phyloP scores from a whole-genome alignment of 2,329 filamentous ascomycete genomes.

The Fusarium fracticaudum region DNA sequence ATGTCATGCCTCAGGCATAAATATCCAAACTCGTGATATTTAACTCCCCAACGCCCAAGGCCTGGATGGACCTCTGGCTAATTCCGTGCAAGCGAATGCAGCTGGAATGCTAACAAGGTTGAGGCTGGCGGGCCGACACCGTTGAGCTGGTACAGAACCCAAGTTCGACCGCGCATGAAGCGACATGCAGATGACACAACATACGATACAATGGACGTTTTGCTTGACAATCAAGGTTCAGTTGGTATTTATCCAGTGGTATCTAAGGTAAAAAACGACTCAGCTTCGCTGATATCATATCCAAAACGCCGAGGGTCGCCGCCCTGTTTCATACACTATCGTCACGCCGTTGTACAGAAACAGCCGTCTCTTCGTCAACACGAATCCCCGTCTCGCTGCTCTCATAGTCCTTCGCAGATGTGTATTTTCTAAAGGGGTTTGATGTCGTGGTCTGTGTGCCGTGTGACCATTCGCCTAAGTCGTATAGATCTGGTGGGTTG shows the following conservation, averaged over 20 bases:
- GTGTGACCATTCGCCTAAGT: constrained; percentile 24
- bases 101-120: background rate
- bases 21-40: background rate
- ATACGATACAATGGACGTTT: background rate
- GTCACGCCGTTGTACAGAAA: constrained; percentile 21
- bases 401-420: constrained; percentile 23
- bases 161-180: background rate
- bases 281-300: constrained; percentile 1
- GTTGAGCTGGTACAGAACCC: background rate
- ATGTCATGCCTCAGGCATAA: constrained; percentile 9
- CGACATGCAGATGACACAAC: background rate
- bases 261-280: constrained; percentile 13
- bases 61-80: background rate
- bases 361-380: constrained; percentile 20
- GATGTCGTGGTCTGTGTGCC: constrained; percentile 23
- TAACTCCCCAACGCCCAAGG: background rate
- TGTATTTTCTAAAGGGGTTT: constrained; percentile 31
- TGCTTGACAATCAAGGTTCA: background rate
- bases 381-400: constrained; percentile 15
- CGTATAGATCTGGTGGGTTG: constrained; percentile 16
- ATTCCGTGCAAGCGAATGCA: background rate
- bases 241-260: constrained; percentile 20
- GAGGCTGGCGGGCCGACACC: constrained; percentile 9
- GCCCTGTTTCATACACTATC: constrained; percentile 23
- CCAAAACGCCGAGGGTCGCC: constrained; percentile 26